phyloP scores from a whole-genome alignment of 176 grass and related monocot genomes.

The Paspalum notatum region DNA sequence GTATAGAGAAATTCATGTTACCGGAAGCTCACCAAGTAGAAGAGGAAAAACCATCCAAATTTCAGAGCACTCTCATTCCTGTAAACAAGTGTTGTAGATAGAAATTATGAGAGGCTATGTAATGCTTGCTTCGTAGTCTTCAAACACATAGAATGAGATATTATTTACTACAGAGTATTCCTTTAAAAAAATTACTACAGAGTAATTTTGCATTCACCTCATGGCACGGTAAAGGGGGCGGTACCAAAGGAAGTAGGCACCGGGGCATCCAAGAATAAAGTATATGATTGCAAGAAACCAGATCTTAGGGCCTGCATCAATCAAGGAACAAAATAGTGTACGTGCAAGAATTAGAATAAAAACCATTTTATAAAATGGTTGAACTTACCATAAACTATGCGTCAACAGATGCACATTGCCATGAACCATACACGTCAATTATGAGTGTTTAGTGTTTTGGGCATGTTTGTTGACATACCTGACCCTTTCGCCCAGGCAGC shows the following conservation, averaged over 20 bases:
- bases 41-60: conserved; percentile 77
- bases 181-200: too few species aligned
- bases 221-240: conserved; percentile 74
- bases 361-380: background rate
- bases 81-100: conserved; percentile 23
- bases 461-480: conserved; percentile 29
- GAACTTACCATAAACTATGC: background rate
- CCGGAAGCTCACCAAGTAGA: conserved; percentile 56
- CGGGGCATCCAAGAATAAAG: conserved; percentile 72
- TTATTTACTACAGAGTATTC: background rate
- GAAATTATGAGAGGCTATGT: background rate
- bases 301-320: conserved; percentile 69
- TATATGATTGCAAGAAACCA: conserved; percentile 82
- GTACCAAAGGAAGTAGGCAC: conserved; percentile 73
- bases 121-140: background rate
- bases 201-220: conserved; percentile 43
- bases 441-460: background rate
- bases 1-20: conserved; percentile 15
- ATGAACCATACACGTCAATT: background rate
- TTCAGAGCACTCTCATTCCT: conserved; percentile 80
- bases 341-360: background rate
- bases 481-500: conserved; percentile 70
- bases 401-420: background rate
- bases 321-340: conserved; percentile 2
- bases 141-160: background rate